phyloP scores from a whole-genome alignment of 1,284 basidiomycete species.

The Sporisorium iseilematis-ciliati region DNA sequence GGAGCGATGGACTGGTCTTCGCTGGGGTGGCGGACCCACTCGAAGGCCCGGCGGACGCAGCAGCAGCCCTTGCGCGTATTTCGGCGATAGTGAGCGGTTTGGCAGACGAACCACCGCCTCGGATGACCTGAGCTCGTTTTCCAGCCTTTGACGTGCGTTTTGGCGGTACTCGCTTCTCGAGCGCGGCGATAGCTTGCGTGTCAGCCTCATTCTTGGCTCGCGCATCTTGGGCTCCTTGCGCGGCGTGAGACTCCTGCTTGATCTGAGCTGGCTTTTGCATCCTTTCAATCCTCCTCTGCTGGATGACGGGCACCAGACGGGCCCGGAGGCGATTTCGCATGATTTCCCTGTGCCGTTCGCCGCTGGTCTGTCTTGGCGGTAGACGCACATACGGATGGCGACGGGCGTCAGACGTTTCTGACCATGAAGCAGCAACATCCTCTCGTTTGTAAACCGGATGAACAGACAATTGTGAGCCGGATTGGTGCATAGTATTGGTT shows the following conservation, averaged over 20 bases:
- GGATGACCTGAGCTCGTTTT: slow-evolving; percentile 38
- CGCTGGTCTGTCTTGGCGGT: slow-evolving; percentile 19
- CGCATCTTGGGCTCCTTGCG: background rate
- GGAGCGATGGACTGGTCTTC: background rate
- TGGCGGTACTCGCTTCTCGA: slow-evolving; percentile 19
- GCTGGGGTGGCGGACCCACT: background rate
- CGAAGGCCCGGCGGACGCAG: slow-evolving; percentile 8
- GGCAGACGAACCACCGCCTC: slow-evolving; percentile 20
- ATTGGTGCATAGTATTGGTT: slow-evolving; percentile 5
- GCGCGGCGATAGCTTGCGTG: background rate
- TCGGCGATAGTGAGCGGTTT: slow-evolving; percentile 43
- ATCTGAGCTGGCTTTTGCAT: slow-evolving; percentile 1
- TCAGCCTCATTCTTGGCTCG: slow-evolving; percentile 6
- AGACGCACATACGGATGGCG: slow-evolving; percentile 6
- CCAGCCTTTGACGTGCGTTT: slow-evolving; percentile 35
- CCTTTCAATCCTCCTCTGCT: slow-evolving; percentile 11
- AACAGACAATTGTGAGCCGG: background rate
- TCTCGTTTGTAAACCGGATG: slow-evolving; percentile 1
- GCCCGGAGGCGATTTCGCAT: slow-evolving; percentile 27
- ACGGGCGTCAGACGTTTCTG: background rate
- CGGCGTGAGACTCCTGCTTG: slow-evolving; percentile 4
- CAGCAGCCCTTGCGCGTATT: slow-evolving; percentile 32
- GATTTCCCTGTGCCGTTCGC: slow-evolving; percentile 14
- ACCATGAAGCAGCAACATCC: background rate
- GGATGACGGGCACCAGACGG: slow-evolving; percentile 17